Base-by-base conservation (phyloP, 192 early-diverging fungal species). In the Backusella sp. region DNA sequence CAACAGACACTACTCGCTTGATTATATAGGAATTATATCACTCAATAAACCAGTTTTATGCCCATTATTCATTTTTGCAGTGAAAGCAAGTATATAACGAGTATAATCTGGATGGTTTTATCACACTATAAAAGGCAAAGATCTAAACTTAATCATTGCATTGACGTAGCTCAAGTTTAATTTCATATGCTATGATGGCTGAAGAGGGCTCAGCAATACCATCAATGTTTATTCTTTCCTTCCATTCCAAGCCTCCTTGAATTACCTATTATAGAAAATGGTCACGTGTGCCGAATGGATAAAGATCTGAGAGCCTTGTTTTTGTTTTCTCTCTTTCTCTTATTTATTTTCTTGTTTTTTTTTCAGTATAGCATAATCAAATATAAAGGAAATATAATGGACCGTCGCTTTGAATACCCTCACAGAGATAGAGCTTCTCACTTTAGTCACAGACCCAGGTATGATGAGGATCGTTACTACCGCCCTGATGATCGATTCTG, bases 401-500 rank as follows among this genome's bases (percentile, higher is more conserved):
- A 62, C 23, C 56, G 56, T 62, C 56, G 56, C 23, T 28, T 62
- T 8, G 56, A 62, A 28, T 62, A 62, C 26, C 3, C 26, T 9
- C 4, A 62, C 1, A 62, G 56, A 62, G 56, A 62, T 11, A 62
- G 56, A 28, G 0, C 28, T 62, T 3, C 21, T 14, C 3, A 62
- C 8, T 9, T 23, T 62, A 62, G 56, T 28, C 1, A 23, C 11
- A 23, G 23, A 28, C 56, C 56, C 26, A 62, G 56, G 56, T 62
- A 62, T 28, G 56, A 62, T 62, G 56, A 28, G 26, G 56, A 62
- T 62, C 56, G 56, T 5, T 62, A 62, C n/a, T 62, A 62, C 23
- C 56, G 56, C 12, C 56, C 56, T 62, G 23, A 62, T 62, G 56
- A 62, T 62, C 56, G 56, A 28, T 62, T 62, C 56, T 62, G 56